phyloP scores from a whole-genome alignment of 495 filamentous ascomycete genomes.

The Lepidopterella palustris region DNA sequence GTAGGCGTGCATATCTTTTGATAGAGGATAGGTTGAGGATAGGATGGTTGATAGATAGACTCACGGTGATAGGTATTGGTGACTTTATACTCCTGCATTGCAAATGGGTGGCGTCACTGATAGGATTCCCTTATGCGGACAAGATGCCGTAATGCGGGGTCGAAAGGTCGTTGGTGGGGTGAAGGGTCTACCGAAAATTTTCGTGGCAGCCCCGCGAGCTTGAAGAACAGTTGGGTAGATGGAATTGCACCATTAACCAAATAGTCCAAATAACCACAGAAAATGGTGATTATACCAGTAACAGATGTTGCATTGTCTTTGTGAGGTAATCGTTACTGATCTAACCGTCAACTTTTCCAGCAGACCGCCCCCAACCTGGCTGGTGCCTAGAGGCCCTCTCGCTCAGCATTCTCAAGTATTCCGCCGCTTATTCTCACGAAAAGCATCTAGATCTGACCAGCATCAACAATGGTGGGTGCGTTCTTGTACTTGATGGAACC shows the following conservation, averaged over 20 bases:
- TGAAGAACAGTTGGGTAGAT: not conserved
- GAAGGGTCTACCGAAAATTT: not conserved
- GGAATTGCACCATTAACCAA: too few relatives aligned
- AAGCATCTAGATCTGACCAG: constrained; percentile 25
- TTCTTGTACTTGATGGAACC: constrained; percentile 39
- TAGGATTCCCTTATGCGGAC: too few relatives aligned
- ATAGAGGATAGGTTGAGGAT: not conserved
- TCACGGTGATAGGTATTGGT: not conserved
- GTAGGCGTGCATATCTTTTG: too few relatives aligned
- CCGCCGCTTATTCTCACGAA: not conserved
- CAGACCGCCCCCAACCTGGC: not conserved
- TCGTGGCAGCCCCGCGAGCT: not conserved
- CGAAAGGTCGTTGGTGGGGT: not conserved
- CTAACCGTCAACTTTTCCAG: not conserved
- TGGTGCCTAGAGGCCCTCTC: not conserved
- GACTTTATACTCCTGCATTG: too few relatives aligned
- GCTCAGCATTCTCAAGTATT: not conserved
- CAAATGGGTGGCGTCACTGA: too few relatives aligned
- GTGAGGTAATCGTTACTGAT: not conserved
- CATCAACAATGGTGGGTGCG: constrained; percentile 32
- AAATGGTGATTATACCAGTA: too few relatives aligned
- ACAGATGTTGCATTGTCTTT: not conserved
- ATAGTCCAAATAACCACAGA: too few relatives aligned
- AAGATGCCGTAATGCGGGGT: not conserved
- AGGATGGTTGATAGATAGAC: not conserved